Evolutionary conservation across 257 asterid species (phyloP).

Genomic region (Gentiana straminea): DNA sequence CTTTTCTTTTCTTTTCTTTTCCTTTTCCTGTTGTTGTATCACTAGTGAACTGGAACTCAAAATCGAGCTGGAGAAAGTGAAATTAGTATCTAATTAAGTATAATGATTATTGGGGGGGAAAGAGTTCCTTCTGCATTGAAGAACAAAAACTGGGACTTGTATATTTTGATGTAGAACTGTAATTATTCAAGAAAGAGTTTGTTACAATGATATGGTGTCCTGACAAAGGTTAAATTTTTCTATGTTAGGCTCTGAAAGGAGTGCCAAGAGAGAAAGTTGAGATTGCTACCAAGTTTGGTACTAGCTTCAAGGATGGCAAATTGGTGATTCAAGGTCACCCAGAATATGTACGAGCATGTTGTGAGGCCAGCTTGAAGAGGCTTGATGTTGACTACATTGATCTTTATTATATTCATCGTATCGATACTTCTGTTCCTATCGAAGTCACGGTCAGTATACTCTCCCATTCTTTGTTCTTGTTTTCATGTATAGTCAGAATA

Average conservation of each 20-base stretch:
- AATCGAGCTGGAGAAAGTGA: too few species aligned
- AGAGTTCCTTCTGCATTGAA: too few species aligned
- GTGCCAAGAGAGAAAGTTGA: conserved; percentile 6
- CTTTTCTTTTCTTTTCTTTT: not conserved
- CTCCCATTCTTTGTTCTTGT: too few species aligned
- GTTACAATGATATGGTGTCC: too few species aligned
- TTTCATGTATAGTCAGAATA: too few species aligned
- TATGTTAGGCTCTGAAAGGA: conserved; percentile 8
- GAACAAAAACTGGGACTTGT: too few species aligned
- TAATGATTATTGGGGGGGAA: too few species aligned
- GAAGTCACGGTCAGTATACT: not conserved
- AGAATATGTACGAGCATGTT: conserved; percentile 21
- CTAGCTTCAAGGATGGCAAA: conserved; percentile 11
- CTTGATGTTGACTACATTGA: conserved; percentile 11
- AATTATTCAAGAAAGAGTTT: too few species aligned
- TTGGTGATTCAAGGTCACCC: conserved; percentile 22
- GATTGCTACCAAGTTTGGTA: not conserved
- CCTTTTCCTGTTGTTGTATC: not conserved
- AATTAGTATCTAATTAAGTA: too few species aligned
- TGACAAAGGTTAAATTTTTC: too few species aligned
- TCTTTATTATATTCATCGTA: conserved; percentile 11
- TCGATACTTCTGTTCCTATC: conserved; percentile 10
- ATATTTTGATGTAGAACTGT: too few species aligned
- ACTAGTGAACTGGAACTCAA: too few species aligned
- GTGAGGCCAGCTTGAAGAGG: conserved; percentile 25